Base-by-base conservation (phyloP, 1,284 basidiomycete genomes). In the Puccinia horiana region DNA sequence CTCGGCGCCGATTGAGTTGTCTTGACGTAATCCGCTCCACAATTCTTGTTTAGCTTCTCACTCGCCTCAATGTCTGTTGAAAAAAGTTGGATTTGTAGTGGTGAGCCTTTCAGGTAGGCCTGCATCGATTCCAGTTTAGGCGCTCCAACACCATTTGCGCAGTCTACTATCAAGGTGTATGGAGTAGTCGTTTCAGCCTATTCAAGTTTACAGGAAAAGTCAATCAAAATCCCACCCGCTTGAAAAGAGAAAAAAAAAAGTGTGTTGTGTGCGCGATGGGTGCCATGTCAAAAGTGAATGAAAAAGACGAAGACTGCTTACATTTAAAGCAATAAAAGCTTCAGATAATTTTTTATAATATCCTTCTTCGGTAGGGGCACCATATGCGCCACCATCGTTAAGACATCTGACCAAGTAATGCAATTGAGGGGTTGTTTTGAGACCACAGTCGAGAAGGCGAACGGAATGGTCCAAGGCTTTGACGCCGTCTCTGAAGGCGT, bases 61-160 rank as follows among this genome's bases (percentile, higher is more conserved):
- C 90, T 0, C 37, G 79, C 86, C 84, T 65, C 83, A 84, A 82
- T 87, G 83, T 81, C 85, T 75, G 92, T 88, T 37, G 87, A 89
- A 42, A 89, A 90, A 72, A 93, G 89, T 83, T 90, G 89, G 76
- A 89, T 86, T 3, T 88, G 85, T 44, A 97, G 89, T 16, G 80
- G 32, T 42, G 80, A 65, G 32, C 32, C 63, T 29, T 73, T 37
- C 14, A 82, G 80, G 49, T 82, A 82, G 35, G 58, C 26, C 44
- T 56, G 26, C n/a, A 82, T 47, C 74, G 89, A 90, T 73, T 89
- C 88, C 12, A 92, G 91, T 54, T 92, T 91, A 16, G 90, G 88
- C 12, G 94, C 92, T 52, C 97, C 97, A 37, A 99, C 97, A 40
- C 97, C 97, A 86, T 99, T 99, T 40, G 97, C 97, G 87, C 97